A percentile compares a stretch with the other conserved stretches of the same genome.
phyloP scores from a whole-genome alignment of 208 protist species.

The Novymonas esmeraldas region DNA sequence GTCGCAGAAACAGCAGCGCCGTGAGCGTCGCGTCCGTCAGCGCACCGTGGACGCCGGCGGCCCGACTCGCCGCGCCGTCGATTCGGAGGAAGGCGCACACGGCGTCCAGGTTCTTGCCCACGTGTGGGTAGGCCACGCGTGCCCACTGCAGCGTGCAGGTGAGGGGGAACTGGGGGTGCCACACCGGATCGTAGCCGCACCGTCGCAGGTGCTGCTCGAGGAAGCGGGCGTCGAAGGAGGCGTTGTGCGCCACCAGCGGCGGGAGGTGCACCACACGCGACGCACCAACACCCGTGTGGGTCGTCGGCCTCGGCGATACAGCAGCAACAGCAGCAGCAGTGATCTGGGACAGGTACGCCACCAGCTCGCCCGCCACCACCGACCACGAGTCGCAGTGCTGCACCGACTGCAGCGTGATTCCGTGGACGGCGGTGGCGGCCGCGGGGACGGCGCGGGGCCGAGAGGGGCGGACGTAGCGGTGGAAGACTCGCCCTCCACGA shows the following conservation, averaged over 20 bases:
- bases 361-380: conserved; percentile 34
- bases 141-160: conserved; percentile 60
- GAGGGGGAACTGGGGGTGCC: conserved; percentile 45
- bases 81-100: conserved; percentile 48
- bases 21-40: conserved; percentile 59
- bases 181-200: conserved; percentile 50
- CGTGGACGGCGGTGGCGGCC: conserved; percentile 31
- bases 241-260: conserved; percentile 74
- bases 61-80: conserved; percentile 29
- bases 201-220: conserved; percentile 31
- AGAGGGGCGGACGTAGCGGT: conserved; percentile 43
- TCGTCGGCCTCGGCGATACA: neutral
- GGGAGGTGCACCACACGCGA: conserved; percentile 33
- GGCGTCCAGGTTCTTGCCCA: conserved; percentile 39
- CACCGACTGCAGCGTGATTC: conserved; percentile 38
- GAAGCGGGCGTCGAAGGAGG: conserved; percentile 60
- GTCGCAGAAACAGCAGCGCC: conserved; percentile 51
- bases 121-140: conserved; percentile 47
- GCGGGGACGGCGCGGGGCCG: conserved; percentile 11
- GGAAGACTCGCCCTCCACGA: conserved; percentile 44
- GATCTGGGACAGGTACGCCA: conserved; percentile 6
- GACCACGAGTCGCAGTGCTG: conserved; percentile 30
- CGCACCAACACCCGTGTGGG: neutral
- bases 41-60: conserved; percentile 39
- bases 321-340: neutral